Evolutionary conservation across 768 basidiomycete species (phyloP), one percentile per base, ranked within the genome.

Genomic region (Tylopilus intermedius): DNA sequence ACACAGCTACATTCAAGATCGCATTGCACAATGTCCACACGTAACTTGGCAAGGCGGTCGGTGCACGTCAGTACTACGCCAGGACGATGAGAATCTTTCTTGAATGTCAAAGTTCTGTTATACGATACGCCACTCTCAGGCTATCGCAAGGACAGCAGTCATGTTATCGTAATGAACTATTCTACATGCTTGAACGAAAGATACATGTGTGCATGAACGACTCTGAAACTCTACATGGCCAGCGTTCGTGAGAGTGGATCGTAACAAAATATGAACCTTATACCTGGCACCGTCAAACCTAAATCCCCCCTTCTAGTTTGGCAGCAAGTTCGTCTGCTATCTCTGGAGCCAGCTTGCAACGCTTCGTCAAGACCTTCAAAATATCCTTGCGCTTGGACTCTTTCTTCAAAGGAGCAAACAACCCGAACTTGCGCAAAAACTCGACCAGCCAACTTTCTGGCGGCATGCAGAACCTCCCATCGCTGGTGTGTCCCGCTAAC

Each of bases 391-490:
- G 51, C 58, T 60, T 62, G 45, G 56, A 50, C 32, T 45, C 54
- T 53, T 41, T 58, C 58, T 57, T 68, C 57, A 59, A 35, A 29
- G 57, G 55, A 14, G 58, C 58, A 35, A 60, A 68, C 40, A 62
- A 1, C 32, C 64, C 64, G 39, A 66, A 64, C 39, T 51, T 7
- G 37, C 60, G 62, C 48, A 68, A 53, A 52, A 68, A 58, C 45
- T 58, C 62, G 41, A 62, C 4, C 22, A 60, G 21, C 66, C 67
- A 67, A 2, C 47, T 45, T 22, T 66, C 66, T 3, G 60, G 18
- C 0, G 66, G 67, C 67, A 67, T 68, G 18, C 21, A 51, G 22
- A 66, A 67, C 43, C 49, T 64, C 45, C 56, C 62, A 1, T 54
- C 14, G 1, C 56, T 49, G 8, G 21, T 41, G 47, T 55, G 58